phyloP scores from a whole-genome alignment of 2,329 filamentous ascomycete species.

The Pseudopithomyces chartarum region DNA sequence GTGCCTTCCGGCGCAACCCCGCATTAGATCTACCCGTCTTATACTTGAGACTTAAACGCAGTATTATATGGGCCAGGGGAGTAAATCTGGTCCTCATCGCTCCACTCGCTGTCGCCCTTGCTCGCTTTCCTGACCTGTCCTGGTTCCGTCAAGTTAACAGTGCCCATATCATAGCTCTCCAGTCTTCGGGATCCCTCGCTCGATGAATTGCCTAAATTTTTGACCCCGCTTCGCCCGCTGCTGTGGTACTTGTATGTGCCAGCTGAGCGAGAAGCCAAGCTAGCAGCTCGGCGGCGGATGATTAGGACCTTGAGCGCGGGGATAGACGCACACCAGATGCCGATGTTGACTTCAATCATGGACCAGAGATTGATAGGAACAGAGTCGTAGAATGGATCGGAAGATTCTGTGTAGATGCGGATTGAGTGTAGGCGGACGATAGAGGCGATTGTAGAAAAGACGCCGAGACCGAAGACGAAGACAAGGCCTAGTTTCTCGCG shows the following conservation, averaged over 20 bases:
- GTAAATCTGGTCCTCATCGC: slow-evolving; percentile 11
- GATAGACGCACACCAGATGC: slow-evolving; percentile 85
- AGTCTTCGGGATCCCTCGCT: not conserved
- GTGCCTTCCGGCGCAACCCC: slow-evolving; percentile 1
- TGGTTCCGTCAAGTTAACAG: slow-evolving; percentile 3
- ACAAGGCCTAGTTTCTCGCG: slow-evolving; percentile 86
- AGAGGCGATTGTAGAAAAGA: slow-evolving; percentile 90
- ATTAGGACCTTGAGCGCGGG: slow-evolving; percentile 81
- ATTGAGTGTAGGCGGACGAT: slow-evolving; percentile 59
- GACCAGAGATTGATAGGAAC: slow-evolving; percentile 92
- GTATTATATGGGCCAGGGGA: slow-evolving; percentile 1
- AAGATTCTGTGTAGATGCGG: slow-evolving; percentile 45
- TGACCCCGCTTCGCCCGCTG: slow-evolving; percentile 21
- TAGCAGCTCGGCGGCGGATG: slow-evolving; percentile 14
- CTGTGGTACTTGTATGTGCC: slow-evolving; percentile 28
- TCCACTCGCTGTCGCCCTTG: slow-evolving; percentile 12
- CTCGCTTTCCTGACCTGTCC: slow-evolving; percentile 7
- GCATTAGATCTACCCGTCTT: not conserved
- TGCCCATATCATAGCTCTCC: slow-evolving; percentile 4
- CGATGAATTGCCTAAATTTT: not conserved
- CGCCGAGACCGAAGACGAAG: slow-evolving; percentile 79
- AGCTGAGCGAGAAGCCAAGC: slow-evolving; percentile 5
- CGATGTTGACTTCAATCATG: slow-evolving; percentile 85
- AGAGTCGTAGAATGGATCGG: slow-evolving; percentile 69
- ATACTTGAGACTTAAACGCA: not conserved